Conservation (phyloP, 1,284 basidiomycete species). For the Cerioporus squamosus region DNA sequence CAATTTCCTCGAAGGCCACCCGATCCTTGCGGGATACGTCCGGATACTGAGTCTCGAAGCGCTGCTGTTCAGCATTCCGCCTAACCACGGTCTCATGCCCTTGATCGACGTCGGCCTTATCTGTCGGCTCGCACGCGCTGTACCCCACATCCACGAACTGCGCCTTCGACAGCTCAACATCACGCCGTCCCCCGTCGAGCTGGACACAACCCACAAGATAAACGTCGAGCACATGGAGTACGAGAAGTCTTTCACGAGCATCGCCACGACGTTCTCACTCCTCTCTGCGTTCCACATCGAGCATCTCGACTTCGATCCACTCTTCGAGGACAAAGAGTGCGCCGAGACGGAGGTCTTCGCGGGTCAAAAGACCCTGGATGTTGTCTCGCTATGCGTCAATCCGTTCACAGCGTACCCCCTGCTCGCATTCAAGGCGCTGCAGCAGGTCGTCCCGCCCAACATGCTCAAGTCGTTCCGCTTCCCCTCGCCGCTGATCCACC, state of each 20-base stretch:
- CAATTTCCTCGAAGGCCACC: background rate
- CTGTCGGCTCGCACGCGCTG: background rate
- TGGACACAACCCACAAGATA: background rate
- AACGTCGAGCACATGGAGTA: constrained; percentile 11
- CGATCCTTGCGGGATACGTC: background rate
- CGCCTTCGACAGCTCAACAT: constrained; percentile 5
- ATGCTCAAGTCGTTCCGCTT: constrained; percentile 9
- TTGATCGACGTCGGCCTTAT: background rate
- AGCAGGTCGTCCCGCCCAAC: background rate
- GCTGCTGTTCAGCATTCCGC: constrained; percentile 8
- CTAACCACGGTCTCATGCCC: constrained; percentile 3
- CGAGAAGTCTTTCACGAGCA: background rate
- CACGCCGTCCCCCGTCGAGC: background rate
- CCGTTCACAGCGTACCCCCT: background rate
- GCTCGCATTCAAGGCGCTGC: background rate
- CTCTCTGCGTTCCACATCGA: constrained; percentile 1
- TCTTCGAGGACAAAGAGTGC: constrained; percentile 2
- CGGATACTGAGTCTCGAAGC: constrained; percentile 7
- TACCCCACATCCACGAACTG: background rate
- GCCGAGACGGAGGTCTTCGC: background rate
- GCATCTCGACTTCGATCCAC: constrained; percentile 7
- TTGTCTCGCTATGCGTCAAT: background rate
- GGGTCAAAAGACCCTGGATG: background rate
- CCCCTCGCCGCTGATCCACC: background rate
- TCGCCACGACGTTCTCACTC: background rate